Conservation (phyloP, 768 basidiomycete species). For the Mycena galericulata region DNA sequence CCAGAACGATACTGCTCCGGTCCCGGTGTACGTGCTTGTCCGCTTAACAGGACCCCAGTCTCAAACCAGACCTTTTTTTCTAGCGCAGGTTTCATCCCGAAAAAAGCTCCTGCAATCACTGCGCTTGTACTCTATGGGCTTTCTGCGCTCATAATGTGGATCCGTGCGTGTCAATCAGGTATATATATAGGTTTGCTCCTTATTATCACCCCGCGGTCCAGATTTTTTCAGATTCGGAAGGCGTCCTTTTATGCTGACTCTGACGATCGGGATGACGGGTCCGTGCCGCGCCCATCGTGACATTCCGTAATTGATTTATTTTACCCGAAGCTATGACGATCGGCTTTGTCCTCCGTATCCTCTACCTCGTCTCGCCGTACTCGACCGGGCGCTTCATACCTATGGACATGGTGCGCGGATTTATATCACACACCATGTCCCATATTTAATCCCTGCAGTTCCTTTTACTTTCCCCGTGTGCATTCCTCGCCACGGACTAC, state of each 20-base stretch:
- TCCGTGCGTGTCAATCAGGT: slow-evolving; percentile 6
- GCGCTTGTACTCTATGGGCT: slow-evolving; percentile 4
- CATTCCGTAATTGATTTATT: not conserved
- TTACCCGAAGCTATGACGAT: not conserved
- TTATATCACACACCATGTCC: too few species aligned
- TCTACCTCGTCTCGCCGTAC: not conserved
- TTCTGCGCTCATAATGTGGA: slow-evolving; percentile 21
- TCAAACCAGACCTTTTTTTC: too few species aligned
- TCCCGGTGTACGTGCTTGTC: too few species aligned
- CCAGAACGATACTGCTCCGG: too few species aligned
- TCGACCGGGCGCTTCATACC: not conserved
- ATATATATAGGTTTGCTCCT: too few species aligned
- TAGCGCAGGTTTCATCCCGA: slow-evolving; percentile 22
- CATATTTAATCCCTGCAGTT: not conserved
- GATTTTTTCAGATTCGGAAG: slow-evolving; percentile 15
- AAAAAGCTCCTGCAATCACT: slow-evolving; percentile 12
- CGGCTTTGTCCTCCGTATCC: not conserved
- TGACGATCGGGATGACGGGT: slow-evolving; percentile 30
- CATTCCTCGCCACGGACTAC: slow-evolving; percentile 67
- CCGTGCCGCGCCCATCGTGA: not conserved
- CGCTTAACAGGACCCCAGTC: too few species aligned
- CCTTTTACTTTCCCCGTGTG: slow-evolving; percentile 54
- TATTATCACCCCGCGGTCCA: not conserved
- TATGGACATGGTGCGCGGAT: not conserved
- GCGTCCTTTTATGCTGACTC: slow-evolving; percentile 19